Evolutionary conservation across 192 early-diverging fungal species (phyloP), one percentile per base, ranked within the genome.

Genomic region (Linnemannia elongata): DNA sequence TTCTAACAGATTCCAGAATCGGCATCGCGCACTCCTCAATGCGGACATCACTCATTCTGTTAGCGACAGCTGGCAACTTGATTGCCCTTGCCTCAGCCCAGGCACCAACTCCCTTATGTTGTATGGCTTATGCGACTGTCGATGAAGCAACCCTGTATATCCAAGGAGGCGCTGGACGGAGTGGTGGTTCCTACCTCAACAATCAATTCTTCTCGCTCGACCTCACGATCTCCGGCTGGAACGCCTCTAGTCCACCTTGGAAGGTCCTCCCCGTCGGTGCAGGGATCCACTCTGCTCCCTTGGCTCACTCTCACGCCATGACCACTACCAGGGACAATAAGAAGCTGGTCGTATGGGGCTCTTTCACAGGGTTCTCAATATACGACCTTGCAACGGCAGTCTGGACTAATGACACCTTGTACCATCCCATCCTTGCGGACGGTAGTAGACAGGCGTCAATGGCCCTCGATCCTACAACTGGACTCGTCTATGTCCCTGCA

Each of bases 181-280:
- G n/a, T n/a, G n/a, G n/a, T n/a, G 17, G 52, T 0, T 9, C 10
- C 6, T 0, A 7, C 3, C 22, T 1, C 52, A 54, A 22, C 36
- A 79, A 72, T 33, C 78, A 79, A 52, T 72, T 79, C 24, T 71
- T 44, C 38, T 38, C 69, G 22, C 39, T 79, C 1, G 78, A 79
- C 36, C 70, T 79, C 20, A 79, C 78, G 2, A 49, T 72, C 69
- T 39, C 63, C 15, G 52, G 52, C 39, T 79, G 78, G 78, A 42
- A 72, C n/a, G 30, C 36, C n/a, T 72, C 78, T 5, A 79, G 52
- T 57, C 78, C 78, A 41, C 78, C 78, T 41, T 79, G 78, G 78
- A 79, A 72, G 27, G 22, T 39, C 12, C 69, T 79, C 47, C 22
- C 42, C 7, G n/a, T 69, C 18, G 66, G 66, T 3, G 30, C 44